phyloP scores from a whole-genome alignment of 2,329 filamentous ascomycete genomes.

The Paraphoma chrysanthemicola region DNA sequence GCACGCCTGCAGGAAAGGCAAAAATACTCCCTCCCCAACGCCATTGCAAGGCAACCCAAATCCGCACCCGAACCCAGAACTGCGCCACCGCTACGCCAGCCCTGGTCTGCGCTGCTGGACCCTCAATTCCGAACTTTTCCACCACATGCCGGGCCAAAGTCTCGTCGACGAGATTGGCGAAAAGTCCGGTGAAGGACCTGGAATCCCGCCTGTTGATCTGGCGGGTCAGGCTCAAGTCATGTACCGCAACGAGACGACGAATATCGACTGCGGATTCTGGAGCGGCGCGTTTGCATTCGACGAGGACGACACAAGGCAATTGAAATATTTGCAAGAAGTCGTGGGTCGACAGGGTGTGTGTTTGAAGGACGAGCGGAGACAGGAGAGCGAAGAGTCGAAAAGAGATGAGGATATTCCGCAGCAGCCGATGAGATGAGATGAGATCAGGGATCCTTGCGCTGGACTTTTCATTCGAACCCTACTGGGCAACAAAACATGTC shows the following conservation, averaged over 20 bases:
- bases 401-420: neutral
- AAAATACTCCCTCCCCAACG: slow-evolving; percentile 37
- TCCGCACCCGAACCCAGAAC: slow-evolving; percentile 24
- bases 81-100: slow-evolving; percentile 38
- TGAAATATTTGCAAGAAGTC: slow-evolving; percentile 45
- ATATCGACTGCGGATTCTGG: slow-evolving; percentile 51
- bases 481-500: too few species aligned
- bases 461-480: too few species aligned
- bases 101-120: slow-evolving; percentile 52
- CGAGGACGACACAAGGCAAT: slow-evolving; percentile 33
- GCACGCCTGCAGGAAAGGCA: slow-evolving; percentile 48
- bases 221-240: slow-evolving; percentile 41
- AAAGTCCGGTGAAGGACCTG: slow-evolving; percentile 35
- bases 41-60: slow-evolving; percentile 24
- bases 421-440: neutral
- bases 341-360: slow-evolving; percentile 49
- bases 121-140: slow-evolving; percentile 54
- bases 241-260: slow-evolving; percentile 44
- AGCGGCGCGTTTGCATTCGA: slow-evolving; percentile 46
- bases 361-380: slow-evolving; percentile 37
- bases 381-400: neutral
- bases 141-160: slow-evolving; percentile 50
- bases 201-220: slow-evolving; percentile 45
- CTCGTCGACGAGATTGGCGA: slow-evolving; percentile 47
- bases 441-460: neutral